phyloP scores from a whole-genome alignment of 192 early-diverging fungal species.

The Coemansia sp. region DNA sequence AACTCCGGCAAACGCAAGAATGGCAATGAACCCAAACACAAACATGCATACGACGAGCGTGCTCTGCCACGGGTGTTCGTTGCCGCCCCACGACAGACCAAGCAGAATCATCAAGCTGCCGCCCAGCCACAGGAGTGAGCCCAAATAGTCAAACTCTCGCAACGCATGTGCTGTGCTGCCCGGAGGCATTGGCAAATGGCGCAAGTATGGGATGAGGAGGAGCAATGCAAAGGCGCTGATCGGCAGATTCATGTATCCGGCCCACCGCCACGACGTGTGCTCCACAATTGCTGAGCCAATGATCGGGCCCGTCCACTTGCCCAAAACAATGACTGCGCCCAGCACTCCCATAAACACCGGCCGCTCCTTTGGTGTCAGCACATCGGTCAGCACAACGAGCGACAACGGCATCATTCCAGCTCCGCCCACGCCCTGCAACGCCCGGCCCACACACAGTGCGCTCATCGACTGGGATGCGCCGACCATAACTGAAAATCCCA shows the following conservation, averaged over 20 bases:
- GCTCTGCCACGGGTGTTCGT: slow-evolving; percentile 58
- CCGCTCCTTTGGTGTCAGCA: slow-evolving; percentile 65
- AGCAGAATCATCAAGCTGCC: slow-evolving; percentile 58
- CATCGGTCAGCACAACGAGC: slow-evolving; percentile 74
- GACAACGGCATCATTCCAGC: slow-evolving; percentile 65
- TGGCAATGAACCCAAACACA: slow-evolving; percentile 39
- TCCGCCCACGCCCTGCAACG: slow-evolving; percentile 71
- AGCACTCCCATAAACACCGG: slow-evolving; percentile 69
- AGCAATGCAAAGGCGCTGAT: slow-evolving; percentile 57
- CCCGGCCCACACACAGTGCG: slow-evolving; percentile 66
- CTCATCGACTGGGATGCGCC: slow-evolving; percentile 41
- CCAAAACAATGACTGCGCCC: slow-evolving; percentile 61
- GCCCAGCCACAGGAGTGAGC: slow-evolving; percentile 55
- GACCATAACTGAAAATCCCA: slow-evolving; percentile 53
- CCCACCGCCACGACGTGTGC: slow-evolving; percentile 62
- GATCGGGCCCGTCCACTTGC: slow-evolving; percentile 71
- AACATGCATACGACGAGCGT: slow-evolving; percentile 54
- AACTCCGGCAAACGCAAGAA: slow-evolving; percentile 50
- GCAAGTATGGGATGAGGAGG: slow-evolving; percentile 59
- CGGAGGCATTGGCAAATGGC: slow-evolving; percentile 55
- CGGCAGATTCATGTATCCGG: slow-evolving; percentile 79
- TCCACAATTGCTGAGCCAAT: slow-evolving; percentile 69
- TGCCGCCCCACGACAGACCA: slow-evolving; percentile 62
- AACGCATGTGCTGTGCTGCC: slow-evolving; percentile 36
- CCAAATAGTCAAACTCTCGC: slow-evolving; percentile 60